Evolutionary conservation across 768 basidiomycete genomes (phyloP), one percentile per base, ranked within the genome.

Genomic region (Kwoniella shandongensis): DNA sequence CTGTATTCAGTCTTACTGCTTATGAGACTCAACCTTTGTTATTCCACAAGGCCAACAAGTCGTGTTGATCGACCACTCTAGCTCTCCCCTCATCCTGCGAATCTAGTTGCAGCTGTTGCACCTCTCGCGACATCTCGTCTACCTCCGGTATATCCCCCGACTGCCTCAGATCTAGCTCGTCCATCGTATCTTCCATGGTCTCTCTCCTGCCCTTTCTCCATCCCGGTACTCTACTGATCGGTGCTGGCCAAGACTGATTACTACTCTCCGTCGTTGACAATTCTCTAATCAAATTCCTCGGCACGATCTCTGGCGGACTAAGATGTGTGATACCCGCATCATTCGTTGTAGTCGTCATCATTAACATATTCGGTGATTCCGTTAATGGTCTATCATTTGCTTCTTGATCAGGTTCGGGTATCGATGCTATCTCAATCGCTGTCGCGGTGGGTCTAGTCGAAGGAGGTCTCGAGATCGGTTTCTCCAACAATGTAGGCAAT

Each of bases 191-290:
- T 45, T 67, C 70, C 67, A 72, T 69, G 22, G 54, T 35, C 36
- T 72, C 70, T 39, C 62, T 69, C 44, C 67, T 52, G 1, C 70
- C 70, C 44, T 59, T 65, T 32, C 52, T 63, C 70, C 70, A 72
- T 11, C 63, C 66, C 1, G 67, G 54, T 10, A 70, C 65, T 41
- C 51, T 58, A 41, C 55, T 63, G 23, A 54, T 53, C 4, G 39
- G 59, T 7, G 62, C 49, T 17, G 62, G 65, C 68, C 68, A 70
- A n/a, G 56, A 62, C 27, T 62, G 62, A 15, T 10, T 36, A 10
- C 35, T 10, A 36, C 35, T 10, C 22, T 17, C 40, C 40, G 40
- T 41, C 8, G 7, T 6, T 22, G 8, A 41, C 7, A 41, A 7
- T 17, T 7, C 5, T 52, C 27, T 42, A 15, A 12, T n/a, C 20